A percentile compares a stretch with the other conserved stretches of the same genome.
Conservation (phyloP, 768 basidiomycete genomes). For the Mrakia frigida region DNA sequence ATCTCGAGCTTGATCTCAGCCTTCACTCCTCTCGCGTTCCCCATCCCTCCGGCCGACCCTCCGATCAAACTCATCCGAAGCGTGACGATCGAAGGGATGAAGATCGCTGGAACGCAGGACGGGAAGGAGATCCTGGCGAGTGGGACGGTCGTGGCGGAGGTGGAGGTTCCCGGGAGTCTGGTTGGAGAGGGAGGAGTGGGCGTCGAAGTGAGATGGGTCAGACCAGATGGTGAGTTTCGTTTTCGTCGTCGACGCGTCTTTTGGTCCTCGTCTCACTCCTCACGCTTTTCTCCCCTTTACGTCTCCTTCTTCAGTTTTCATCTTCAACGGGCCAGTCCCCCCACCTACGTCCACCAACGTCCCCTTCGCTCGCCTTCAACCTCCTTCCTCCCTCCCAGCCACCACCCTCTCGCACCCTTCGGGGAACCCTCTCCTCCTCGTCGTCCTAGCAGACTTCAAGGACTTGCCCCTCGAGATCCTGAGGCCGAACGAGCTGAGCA, state of each 20-base stretch:
- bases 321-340: conserved; percentile 7
- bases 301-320: neutral
- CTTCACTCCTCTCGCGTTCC: conserved; percentile 14
- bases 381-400: neutral
- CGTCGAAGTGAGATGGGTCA: neutral
- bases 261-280: neutral
- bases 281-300: neutral
- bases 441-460: conserved; percentile 14
- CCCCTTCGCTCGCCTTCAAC: conserved; percentile 15
- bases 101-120: conserved; percentile 18
- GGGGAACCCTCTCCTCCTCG: neutral
- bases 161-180: conserved; percentile 2
- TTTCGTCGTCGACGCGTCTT: neutral
- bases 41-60: conserved; percentile 19
- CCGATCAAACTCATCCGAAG: conserved; percentile 10
- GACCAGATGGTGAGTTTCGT: neutral
- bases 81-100: conserved; percentile 29
- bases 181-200: conserved; percentile 9
- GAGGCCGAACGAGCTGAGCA: conserved; percentile 49
- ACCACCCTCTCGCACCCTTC: conserved; percentile 3
- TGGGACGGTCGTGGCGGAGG: conserved; percentile 18
- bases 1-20: neutral
- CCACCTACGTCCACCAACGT: neutral
- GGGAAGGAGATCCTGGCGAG: conserved; percentile 12
- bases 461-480: conserved; percentile 52